These are phyloP conservation scores for Erysimum cheiranthoides DNA, from an alignment of 345 rosid genomes.

Conservation along the genomic window DNA sequence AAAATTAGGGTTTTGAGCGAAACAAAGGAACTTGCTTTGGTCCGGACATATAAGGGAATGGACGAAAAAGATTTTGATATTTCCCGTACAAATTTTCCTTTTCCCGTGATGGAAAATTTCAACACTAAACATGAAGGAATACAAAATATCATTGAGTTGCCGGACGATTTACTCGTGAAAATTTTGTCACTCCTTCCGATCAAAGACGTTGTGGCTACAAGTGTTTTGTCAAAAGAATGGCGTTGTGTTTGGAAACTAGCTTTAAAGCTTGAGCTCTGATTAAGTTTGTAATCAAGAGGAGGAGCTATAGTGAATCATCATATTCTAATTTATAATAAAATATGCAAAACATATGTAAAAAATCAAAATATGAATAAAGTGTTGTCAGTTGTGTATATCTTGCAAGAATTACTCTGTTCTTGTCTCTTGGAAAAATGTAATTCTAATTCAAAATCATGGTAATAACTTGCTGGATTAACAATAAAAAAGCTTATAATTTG, in stretches of 20 bases:
- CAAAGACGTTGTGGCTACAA: not conserved
- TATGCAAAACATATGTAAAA: not conserved
- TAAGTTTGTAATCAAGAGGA: not conserved
- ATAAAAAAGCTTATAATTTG: not conserved
- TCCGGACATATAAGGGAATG: not conserved
- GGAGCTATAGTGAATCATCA: not conserved
- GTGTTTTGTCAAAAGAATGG: slow-evolving; percentile 4
- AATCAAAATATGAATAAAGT: not conserved
- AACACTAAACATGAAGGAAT: slow-evolving; percentile 2
- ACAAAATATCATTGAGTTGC: not conserved
- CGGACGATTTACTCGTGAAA: not conserved
- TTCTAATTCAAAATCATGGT: not conserved
- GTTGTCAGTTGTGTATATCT: not conserved
- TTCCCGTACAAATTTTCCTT: not conserved
- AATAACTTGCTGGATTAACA: not conserved
- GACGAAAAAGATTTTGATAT: not conserved
- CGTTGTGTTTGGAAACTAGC: not conserved
- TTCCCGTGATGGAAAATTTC: not conserved
- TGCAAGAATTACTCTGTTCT: not conserved
- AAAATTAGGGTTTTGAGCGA: not conserved
- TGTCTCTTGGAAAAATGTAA: not conserved
- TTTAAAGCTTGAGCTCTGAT: not conserved
- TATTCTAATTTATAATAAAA: not conserved
- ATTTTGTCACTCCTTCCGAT: not conserved
- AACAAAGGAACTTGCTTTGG: not conserved